phyloP scores from a whole-genome alignment of 257 asterid species.

The Penstemon barbatus region DNA sequence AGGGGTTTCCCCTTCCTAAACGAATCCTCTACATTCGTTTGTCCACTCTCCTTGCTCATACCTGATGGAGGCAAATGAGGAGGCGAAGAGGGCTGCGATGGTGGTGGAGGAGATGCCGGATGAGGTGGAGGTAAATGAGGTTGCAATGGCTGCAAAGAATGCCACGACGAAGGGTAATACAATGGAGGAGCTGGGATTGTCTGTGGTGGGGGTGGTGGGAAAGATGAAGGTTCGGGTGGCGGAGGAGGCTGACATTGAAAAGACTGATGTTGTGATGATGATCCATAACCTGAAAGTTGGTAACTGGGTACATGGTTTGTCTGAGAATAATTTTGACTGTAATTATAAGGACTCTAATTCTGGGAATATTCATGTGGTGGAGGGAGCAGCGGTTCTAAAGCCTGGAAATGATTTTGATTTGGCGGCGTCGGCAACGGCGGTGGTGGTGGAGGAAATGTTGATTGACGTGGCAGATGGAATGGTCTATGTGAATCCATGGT shows the following conservation, averaged over 20 bases:
- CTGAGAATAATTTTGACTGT: constrained; percentile 50
- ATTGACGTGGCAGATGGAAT: constrained; percentile 68
- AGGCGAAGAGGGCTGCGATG: constrained; percentile 58
- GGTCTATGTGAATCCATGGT: constrained; percentile 92
- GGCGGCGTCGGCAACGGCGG: constrained; percentile 67
- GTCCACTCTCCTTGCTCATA: neutral
- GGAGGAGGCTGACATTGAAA: constrained; percentile 64
- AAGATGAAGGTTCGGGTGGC: constrained; percentile 66
- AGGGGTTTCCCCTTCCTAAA: too few relatives aligned
- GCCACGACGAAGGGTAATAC: constrained; percentile 47
- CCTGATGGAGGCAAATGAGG: constrained; percentile 22
- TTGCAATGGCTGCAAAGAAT: constrained; percentile 56
- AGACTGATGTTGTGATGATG: constrained; percentile 51
- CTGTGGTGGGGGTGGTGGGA: constrained; percentile 60
- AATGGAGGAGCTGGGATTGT: constrained; percentile 55
- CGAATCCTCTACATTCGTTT: too few relatives aligned
- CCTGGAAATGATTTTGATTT: constrained; percentile 54
- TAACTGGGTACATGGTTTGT: constrained; percentile 49
- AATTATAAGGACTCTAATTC: constrained; percentile 47
- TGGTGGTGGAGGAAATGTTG: constrained; percentile 49
- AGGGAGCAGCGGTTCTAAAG: constrained; percentile 49
- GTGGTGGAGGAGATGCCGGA: constrained; percentile 79
- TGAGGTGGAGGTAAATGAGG: constrained; percentile 42
- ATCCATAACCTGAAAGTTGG: constrained; percentile 43
- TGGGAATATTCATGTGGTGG: constrained; percentile 42